Conservation (phyloP, 768 basidiomycete species). For the Leccinum broughii region DNA sequence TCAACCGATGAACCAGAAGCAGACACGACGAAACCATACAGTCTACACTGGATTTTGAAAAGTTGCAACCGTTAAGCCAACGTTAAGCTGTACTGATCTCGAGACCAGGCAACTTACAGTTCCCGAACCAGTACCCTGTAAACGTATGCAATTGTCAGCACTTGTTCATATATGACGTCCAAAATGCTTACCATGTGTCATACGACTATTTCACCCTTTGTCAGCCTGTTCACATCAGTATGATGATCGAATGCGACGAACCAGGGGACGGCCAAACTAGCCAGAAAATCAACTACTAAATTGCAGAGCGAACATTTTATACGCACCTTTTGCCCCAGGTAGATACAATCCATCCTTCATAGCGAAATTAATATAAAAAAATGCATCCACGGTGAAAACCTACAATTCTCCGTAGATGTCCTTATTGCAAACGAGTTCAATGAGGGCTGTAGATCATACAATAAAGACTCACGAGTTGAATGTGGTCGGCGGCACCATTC, state of each 20-base stretch:
- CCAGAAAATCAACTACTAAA: slow-evolving; percentile 3
- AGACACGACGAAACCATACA: slow-evolving; percentile 44
- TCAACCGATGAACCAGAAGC: not conserved
- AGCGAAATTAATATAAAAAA: not conserved
- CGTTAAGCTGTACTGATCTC: not conserved
- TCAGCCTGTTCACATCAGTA: slow-evolving; percentile 5
- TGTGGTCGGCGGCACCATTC: slow-evolving; percentile 93
- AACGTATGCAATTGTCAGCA: slow-evolving; percentile 4
- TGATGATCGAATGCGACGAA: slow-evolving; percentile 34
- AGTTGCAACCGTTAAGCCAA: not conserved
- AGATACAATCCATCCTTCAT: slow-evolving; percentile 90
- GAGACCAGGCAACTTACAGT: slow-evolving; percentile 50
- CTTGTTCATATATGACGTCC: not conserved
- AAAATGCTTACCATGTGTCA: slow-evolving; percentile 53
- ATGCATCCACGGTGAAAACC: not conserved
- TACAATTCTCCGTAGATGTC: slow-evolving; percentile 97
- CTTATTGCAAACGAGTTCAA: slow-evolving; percentile 38
- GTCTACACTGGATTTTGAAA: slow-evolving; percentile 52
- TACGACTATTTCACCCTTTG: slow-evolving; percentile 41
- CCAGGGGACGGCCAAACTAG: slow-evolving; percentile 76
- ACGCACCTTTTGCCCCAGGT: slow-evolving; percentile 86
- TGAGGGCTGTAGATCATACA: not conserved
- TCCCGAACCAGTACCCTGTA: slow-evolving; percentile 69
- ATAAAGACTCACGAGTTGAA: slow-evolving; percentile 65
- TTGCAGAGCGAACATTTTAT: not conserved